Conservation (phyloP, 306 rosid genomes). For the Astragalus glycyphyllos region DNA sequence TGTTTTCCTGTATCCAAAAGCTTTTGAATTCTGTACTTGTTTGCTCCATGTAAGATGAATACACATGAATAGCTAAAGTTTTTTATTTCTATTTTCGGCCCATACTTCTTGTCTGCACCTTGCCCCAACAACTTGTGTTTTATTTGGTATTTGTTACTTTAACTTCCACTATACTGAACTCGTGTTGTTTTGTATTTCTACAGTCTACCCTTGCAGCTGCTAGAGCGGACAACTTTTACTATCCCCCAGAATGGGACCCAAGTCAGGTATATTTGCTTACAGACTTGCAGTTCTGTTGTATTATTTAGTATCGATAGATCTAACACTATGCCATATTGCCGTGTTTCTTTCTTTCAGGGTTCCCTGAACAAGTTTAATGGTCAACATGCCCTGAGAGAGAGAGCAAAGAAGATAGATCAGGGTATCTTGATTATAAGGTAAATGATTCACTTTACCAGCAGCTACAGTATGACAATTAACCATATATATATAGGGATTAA, state of each 20-base stretch:
- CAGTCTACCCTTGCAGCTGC: constrained; percentile 98
- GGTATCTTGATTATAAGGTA: constrained; percentile 90
- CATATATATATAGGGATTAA: background rate
- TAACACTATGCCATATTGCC: constrained; percentile 6
- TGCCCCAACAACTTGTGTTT: background rate
- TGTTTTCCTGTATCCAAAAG: background rate
- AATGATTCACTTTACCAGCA: constrained; percentile 20
- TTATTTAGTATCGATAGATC: constrained; percentile 21
- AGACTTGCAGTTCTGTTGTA: constrained; percentile 2
- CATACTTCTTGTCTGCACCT: background rate
- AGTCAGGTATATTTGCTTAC: constrained; percentile 60
- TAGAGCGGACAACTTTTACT: constrained; percentile 88
- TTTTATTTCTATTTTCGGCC: background rate
- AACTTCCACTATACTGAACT: constrained; percentile 41
- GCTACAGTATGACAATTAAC: constrained; percentile 2
- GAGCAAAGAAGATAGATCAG: constrained; percentile 87
- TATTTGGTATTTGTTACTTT: constrained; percentile 15
- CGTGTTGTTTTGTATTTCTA: constrained; percentile 50
- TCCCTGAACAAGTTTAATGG: constrained; percentile 90
- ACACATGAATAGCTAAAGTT: background rate
- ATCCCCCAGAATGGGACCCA: constrained; percentile 97
- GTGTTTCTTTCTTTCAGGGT: constrained; percentile 58
- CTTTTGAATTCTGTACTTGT: constrained; percentile 15
- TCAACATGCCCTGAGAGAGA: constrained; percentile 94
- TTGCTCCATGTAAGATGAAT: constrained; percentile 14